These are phyloP conservation scores for Fraxinus cuspidata DNA, from an alignment of 257 asterid genomes.

Conservation along the genomic window DNA sequence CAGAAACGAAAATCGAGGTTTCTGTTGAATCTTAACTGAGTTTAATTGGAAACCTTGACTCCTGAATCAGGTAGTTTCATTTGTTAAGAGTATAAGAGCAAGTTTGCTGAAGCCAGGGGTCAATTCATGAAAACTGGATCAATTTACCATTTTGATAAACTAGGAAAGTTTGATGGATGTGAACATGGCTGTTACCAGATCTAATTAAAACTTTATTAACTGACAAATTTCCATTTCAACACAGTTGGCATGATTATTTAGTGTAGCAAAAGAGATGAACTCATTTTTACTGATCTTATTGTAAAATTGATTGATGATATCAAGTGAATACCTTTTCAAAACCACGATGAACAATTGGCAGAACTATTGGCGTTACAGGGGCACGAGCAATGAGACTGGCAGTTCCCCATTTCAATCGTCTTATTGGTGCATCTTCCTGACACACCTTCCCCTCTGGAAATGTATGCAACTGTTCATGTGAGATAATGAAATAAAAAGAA, in stretches of 20 bases:
- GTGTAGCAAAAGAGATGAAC: background rate
- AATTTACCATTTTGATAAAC: background rate
- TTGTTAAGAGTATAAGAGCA: background rate
- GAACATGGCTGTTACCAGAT: background rate
- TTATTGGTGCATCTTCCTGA: slow-evolving; percentile 88
- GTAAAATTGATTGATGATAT: background rate
- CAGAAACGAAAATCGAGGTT: background rate
- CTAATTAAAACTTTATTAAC: background rate
- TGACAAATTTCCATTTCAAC: background rate
- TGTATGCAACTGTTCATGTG: slow-evolving; percentile 79
- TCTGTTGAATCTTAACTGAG: background rate
- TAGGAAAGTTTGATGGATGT: background rate
- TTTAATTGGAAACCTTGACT: background rate
- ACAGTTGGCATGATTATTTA: background rate
- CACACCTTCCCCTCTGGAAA: slow-evolving; percentile 98
- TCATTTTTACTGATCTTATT: background rate
- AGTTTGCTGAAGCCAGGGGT: background rate
- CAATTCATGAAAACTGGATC: background rate
- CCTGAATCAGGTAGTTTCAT: background rate
- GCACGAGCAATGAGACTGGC: slow-evolving; percentile 98
- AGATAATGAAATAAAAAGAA: slow-evolving; percentile 23
- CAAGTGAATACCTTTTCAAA: slow-evolving; percentile 65
- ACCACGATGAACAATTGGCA: slow-evolving; percentile 92
- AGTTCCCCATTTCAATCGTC: slow-evolving; percentile 97
- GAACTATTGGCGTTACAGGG: slow-evolving; percentile 86